Conservation (phyloP, 2,329 filamentous ascomycete species). For the Colletotrichum nymphaeae region DNA sequence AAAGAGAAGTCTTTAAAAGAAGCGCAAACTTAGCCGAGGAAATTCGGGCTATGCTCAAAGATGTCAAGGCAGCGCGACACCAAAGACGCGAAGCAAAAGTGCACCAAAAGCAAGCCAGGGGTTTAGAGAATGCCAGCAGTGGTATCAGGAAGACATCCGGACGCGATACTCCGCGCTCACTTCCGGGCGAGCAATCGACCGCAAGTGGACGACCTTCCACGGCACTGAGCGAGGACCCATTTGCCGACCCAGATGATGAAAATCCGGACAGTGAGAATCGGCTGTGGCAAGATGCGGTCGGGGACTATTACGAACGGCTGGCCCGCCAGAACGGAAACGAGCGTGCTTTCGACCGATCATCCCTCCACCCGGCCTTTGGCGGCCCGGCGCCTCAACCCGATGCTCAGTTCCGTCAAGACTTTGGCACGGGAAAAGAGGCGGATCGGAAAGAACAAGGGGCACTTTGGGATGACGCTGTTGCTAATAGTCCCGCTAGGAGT, state of each 20-base stretch:
- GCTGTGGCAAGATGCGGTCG: conserved; percentile 1
- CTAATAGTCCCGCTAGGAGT: neutral
- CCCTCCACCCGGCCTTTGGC: conserved; percentile 5
- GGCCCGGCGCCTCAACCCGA: neutral
- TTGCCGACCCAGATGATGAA: neutral
- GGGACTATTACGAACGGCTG: neutral
- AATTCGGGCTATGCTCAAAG: conserved; percentile 18
- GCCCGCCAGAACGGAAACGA: neutral
- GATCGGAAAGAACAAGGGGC: neutral
- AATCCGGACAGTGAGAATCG: neutral
- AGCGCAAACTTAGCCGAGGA: conserved; percentile 23
- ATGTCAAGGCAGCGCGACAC: conserved; percentile 32
- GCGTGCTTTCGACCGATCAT: conserved; percentile 5
- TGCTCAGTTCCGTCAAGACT: neutral
- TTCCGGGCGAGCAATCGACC: neutral
- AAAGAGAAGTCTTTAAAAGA: neutral
- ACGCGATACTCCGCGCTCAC: neutral
- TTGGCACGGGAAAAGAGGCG: neutral
- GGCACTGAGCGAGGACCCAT: neutral
- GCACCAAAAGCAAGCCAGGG: neutral
- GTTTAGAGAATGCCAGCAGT: neutral
- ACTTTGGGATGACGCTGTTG: neutral
- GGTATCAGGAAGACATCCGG: neutral
- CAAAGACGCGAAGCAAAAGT: neutral
- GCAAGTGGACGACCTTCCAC: neutral